Percentiles rank a stretch among this genome's conserved stretches.
These are phyloP conservation scores for Lipomyces spencermartinsiae DNA, from an alignment of 805 yeast species.

Conservation along the genomic window DNA sequence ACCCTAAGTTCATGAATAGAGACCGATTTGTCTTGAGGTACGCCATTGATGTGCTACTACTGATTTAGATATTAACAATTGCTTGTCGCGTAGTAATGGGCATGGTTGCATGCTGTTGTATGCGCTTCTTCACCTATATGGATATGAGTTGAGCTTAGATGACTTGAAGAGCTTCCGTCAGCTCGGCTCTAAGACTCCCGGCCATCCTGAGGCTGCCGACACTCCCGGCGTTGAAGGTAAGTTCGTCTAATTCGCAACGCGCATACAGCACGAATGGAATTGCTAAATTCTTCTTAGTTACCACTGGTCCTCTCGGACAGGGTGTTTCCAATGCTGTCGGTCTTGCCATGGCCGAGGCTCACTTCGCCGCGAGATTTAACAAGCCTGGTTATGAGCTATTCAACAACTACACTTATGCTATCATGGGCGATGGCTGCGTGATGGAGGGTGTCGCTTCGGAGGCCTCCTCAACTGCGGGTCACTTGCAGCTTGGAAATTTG, in stretches of 20 bases:
- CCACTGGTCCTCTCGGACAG: slow-evolving; percentile 99
- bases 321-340: slow-evolving; percentile 97
- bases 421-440: slow-evolving; percentile 97
- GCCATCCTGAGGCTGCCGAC: slow-evolving; percentile 90
- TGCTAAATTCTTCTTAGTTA: slow-evolving; percentile 48
- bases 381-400: slow-evolving; percentile 78
- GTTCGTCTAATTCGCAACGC: not conserved
- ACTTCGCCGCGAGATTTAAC: slow-evolving; percentile 91
- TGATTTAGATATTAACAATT: not conserved
- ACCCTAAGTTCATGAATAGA: slow-evolving; percentile 92
- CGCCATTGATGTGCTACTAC: not conserved
- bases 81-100: slow-evolving; percentile 61
- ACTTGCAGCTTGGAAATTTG: slow-evolving; percentile 88
- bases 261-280: not conserved
- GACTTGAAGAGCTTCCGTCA: slow-evolving; percentile 92
- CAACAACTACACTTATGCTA: slow-evolving; percentile 75
- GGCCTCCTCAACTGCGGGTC: slow-evolving; percentile 95
- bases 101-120: slow-evolving; percentile 93
- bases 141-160: slow-evolving; percentile 78
- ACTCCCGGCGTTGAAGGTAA: slow-evolving; percentile 87
- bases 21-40: slow-evolving; percentile 88
- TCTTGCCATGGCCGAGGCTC: slow-evolving; percentile 91
- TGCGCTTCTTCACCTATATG: slow-evolving; percentile 82
- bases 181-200: slow-evolving; percentile 89
- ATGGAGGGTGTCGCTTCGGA: slow-evolving; percentile 98